Base-by-base conservation (phyloP, 805 yeast species). In the Candida sithepensis region DNA sequence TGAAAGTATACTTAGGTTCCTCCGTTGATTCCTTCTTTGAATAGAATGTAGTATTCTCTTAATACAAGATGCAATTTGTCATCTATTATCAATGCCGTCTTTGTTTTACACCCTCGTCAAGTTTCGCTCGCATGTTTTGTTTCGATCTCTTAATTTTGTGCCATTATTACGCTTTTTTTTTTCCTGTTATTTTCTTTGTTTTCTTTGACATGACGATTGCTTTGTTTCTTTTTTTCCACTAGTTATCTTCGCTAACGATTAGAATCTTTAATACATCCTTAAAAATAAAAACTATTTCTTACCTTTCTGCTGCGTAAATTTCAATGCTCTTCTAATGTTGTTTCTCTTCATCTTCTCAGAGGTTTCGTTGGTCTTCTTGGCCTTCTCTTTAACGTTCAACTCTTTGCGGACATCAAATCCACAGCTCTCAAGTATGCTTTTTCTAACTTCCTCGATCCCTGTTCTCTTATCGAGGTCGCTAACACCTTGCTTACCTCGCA, bases 1-100 rank as follows among this genome's bases (percentile, higher is more conserved):
- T 88, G 47, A 73, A 68, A 52, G 64, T 88, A 13, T 89, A 88
- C 58, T 71, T 87, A 43, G 96, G 96, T 2, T 70, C 81, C 2
- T 81, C 87, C 1, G 79, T 81, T 3, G 84, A 81, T 51, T 66
- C 69, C 14, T 73, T 71, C 69, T 78, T 79, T 45, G 52, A 59
- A 18, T n/a, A 24, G n/a, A n/a, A n/a, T n/a, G n/a, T n/a, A n/a
- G n/a, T n/a, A n/a, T n/a, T n/a, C n/a, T n/a, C n/a, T n/a, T n/a
- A n/a, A n/a, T n/a, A n/a, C n/a, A n/a, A n/a, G n/a, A n/a, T n/a
- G n/a, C n/a, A n/a, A n/a, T n/a, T n/a, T n/a, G n/a, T n/a, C n/a
- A n/a, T n/a, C n/a, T n/a, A n/a, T n/a, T n/a, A n/a, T n/a, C n/a
- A n/a, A n/a, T n/a, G n/a, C n/a, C n/a, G n/a, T n/a, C n/a, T n/a